These are phyloP conservation scores for Typha latifolia DNA, from an alignment of 176 grass and related monocot species.

Conservation along the genomic window DNA sequence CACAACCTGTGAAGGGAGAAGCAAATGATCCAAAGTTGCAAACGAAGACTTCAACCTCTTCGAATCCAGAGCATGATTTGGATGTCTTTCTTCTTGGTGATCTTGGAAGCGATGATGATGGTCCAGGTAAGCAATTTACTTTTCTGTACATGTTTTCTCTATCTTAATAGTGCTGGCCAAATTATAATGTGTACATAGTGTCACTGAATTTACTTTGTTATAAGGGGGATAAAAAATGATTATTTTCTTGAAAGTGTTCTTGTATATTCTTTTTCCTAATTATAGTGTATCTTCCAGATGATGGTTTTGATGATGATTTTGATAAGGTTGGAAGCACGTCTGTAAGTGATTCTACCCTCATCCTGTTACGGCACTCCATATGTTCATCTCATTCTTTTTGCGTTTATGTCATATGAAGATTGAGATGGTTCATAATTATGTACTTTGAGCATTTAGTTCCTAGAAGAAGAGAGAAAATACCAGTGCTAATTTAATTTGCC, in stretches of 20 bases:
- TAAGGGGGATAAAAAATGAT: too few relatives aligned
- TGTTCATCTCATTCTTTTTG: neutral
- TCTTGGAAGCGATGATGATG: conserved; percentile 83
- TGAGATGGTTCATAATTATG: neutral
- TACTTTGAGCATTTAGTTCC: neutral
- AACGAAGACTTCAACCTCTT: conserved; percentile 64
- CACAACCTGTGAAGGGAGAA: conserved; percentile 30
- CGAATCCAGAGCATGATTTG: conserved; percentile 65
- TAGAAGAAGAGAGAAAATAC: neutral
- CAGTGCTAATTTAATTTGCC: neutral
- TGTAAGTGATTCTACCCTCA: conserved; percentile 31
- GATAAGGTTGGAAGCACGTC: conserved; percentile 67
- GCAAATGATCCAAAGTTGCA: conserved; percentile 45
- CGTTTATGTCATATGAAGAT: neutral
- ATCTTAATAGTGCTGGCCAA: neutral
- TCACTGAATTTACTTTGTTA: too few relatives aligned
- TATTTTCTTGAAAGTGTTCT: neutral
- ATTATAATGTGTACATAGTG: too few relatives aligned
- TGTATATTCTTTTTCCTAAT: neutral
- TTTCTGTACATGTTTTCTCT: neutral
- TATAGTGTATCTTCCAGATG: conserved; percentile 30
- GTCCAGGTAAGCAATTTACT: conserved; percentile 38
- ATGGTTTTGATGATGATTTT: conserved; percentile 75
- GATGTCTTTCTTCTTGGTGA: conserved; percentile 96
- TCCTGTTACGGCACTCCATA: neutral